Evolutionary conservation across 129 eudicot genomes (phyloP).

Genomic region (Flaveria trinervia): DNA sequence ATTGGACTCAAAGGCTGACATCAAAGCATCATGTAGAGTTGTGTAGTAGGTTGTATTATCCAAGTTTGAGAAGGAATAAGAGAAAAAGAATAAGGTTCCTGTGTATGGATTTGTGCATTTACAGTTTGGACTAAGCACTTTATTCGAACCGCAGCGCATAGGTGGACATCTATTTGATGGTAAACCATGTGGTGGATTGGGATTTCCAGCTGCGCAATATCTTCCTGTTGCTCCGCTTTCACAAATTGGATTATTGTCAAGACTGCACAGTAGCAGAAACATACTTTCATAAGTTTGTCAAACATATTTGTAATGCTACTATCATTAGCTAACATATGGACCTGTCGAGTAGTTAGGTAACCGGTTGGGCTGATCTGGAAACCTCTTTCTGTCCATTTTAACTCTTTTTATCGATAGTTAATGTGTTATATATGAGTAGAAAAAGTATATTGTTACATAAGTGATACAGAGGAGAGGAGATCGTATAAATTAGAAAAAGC

Average conservation of each 20-base stretch:
- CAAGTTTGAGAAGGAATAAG: conserved; percentile 69
- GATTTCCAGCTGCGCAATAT: conserved; percentile 48
- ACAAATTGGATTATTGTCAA: conserved; percentile 71
- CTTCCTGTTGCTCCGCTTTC: conserved; percentile 40
- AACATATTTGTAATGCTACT: background rate
- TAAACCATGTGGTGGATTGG: conserved; percentile 19
- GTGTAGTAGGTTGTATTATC: conserved; percentile 51
- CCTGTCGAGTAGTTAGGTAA: too few relatives aligned
- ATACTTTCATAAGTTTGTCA: background rate
- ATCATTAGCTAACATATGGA: too few relatives aligned
- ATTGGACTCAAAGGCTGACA: conserved; percentile 32
- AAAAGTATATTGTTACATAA: background rate
- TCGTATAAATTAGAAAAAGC: background rate
- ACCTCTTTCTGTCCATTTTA: background rate
- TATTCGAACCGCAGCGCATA: conserved; percentile 41
- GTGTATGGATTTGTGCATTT: conserved; percentile 63
- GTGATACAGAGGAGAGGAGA: too few relatives aligned
- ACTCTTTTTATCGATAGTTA: background rate
- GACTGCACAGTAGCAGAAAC: conserved; percentile 47
- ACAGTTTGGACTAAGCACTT: conserved; percentile 66
- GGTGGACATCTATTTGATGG: conserved; percentile 44
- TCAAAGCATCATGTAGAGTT: conserved; percentile 45
- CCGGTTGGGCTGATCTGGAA: too few relatives aligned
- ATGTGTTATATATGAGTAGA: background rate
- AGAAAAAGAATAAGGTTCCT: conserved; percentile 68